Percentiles rank a stretch among this genome's conserved stretches.
Evolutionary conservation across 129 eudicot genomes (phyloP).

Genomic region (Chrysanthemum seticuspe): DNA sequence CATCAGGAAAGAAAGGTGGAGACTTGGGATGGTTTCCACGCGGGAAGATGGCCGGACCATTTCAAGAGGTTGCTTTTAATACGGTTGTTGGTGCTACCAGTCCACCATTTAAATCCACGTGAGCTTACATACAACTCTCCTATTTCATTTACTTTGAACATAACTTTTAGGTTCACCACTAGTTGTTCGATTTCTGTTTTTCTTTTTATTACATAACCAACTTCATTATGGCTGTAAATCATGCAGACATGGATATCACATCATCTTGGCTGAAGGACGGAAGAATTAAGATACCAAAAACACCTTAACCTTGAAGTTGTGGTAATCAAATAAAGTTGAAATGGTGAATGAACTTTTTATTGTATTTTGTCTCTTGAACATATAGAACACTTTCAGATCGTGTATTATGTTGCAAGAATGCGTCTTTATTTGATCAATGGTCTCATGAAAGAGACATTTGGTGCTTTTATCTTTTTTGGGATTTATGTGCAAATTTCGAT

Average conservation of each 20-base stretch:
- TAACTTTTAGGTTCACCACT: not conserved
- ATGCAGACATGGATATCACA: conserved; percentile 96
- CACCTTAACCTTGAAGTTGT: not conserved
- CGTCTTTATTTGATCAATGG: conserved; percentile 8
- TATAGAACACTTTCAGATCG: conserved; percentile 9
- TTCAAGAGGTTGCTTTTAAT: conserved; percentile 97
- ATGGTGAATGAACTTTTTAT: conserved; percentile 18
- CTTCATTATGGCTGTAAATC: conserved; percentile 10
- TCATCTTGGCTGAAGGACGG: conserved; percentile 91
- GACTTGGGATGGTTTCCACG: conserved; percentile 99
- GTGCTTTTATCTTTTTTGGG: not conserved
- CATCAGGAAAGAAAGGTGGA: conserved; percentile 99
- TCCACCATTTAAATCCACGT: conserved; percentile 99
- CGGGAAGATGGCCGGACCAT: conserved; percentile 99
- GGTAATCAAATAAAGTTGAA: conserved; percentile 23
- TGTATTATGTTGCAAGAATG: conserved; percentile 12
- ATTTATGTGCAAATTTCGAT: not conserved
- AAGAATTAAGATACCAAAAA: conserved; percentile 57
- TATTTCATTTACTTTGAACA: not conserved
- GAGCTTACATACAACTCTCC: conserved; percentile 18
- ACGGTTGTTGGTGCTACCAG: conserved; percentile 93
- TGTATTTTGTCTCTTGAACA: conserved; percentile 20
- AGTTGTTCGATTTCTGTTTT: not conserved
- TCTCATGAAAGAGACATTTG: conserved; percentile 13
- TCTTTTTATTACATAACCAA: not conserved